These are phyloP conservation scores for Metschnikowia noctiluminum DNA, from an alignment of 805 yeast species.

Conservation along the genomic window DNA sequence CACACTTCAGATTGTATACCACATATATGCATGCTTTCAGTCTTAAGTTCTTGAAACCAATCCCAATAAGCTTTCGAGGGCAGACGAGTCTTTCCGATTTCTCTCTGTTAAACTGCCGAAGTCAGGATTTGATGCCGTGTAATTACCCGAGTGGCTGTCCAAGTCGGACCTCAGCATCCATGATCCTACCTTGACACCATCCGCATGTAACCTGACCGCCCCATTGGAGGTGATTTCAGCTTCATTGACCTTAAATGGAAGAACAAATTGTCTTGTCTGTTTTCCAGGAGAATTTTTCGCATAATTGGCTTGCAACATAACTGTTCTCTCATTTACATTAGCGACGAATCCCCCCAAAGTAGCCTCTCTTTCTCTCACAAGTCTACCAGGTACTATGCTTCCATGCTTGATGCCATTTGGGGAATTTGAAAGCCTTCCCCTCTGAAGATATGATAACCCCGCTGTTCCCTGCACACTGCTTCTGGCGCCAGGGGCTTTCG, in stretches of 20 bases:
- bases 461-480: conserved; percentile 60
- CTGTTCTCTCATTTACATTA: conserved; percentile 30
- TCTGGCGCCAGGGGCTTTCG: conserved; percentile 10
- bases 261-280: conserved; percentile 40
- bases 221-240: conserved; percentile 40
- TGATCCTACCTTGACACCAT: conserved; percentile 38
- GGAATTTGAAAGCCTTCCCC: conserved; percentile 63
- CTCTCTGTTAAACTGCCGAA: conserved; percentile 34
- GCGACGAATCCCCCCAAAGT: conserved; percentile 58
- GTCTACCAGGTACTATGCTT: conserved; percentile 66
- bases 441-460: conserved; percentile 67
- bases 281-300: conserved; percentile 36
- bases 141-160: conserved; percentile 21
- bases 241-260: conserved; percentile 41
- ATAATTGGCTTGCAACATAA: conserved; percentile 34
- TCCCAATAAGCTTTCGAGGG: conserved; percentile 19
- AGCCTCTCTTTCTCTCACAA: conserved; percentile 44
- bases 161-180: conserved; percentile 34
- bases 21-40: conserved; percentile 2
- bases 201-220: conserved; percentile 35
- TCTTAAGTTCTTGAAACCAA: conserved; percentile 17
- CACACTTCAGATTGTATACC: background rate
- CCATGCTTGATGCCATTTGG: conserved; percentile 66
- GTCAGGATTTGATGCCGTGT: conserved; percentile 32
- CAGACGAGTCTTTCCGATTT: conserved; percentile 23